Base-by-base conservation (phyloP, 116 monocot species). In the Cymodocea nodosa region DNA sequence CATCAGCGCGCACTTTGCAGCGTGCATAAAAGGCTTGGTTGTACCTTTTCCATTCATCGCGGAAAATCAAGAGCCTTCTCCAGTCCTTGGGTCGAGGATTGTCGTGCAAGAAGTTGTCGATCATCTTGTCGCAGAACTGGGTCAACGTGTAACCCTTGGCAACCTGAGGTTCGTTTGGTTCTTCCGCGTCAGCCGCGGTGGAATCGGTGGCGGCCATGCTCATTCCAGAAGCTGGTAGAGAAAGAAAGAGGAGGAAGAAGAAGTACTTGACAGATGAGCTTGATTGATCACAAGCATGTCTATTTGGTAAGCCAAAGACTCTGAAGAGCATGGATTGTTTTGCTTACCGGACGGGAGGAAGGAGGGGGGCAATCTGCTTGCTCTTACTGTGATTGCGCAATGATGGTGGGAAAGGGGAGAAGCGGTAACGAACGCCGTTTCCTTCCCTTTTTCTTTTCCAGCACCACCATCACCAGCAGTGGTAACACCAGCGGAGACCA, bases 51-150 rank as follows among this genome's bases (percentile, higher is more conserved):
- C 90, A 90, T 13, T 95, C 90, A 63, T 90, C 87, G 37, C 94
- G 85, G 74, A 87, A 87, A 18, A 87, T 74, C 78, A 95, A 79
- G 19, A 95, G 5, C 76, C 90, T 95, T 77, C 90, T 85, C 94
- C 94, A 95, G 37, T 95, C 87, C 76, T 87, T 90, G 7, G 90
- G 73, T 39, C 79, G 76, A 36, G 90, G 87, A 39, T 83, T 95
- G 57, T 87, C 84, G 65, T 79, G 66, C 83, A 95, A 66, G 75
- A 95, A 95, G 70, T 81, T 79, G 12, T 89, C 87, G 36, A 95
- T 89, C 87, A 95, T 90, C 68, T 81, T 95, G 68, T 95, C 94
- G 66, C 90, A 95, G 52, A 95, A 83, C 67, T 90, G 75, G 63
- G 90, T 85, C 90, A 95, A 83, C 0, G 84, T 95, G 76, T 95